Evolutionary conservation across 2,329 filamentous ascomycete genomes (phyloP).

Genomic region (Pestalotiopsis sp.): DNA sequence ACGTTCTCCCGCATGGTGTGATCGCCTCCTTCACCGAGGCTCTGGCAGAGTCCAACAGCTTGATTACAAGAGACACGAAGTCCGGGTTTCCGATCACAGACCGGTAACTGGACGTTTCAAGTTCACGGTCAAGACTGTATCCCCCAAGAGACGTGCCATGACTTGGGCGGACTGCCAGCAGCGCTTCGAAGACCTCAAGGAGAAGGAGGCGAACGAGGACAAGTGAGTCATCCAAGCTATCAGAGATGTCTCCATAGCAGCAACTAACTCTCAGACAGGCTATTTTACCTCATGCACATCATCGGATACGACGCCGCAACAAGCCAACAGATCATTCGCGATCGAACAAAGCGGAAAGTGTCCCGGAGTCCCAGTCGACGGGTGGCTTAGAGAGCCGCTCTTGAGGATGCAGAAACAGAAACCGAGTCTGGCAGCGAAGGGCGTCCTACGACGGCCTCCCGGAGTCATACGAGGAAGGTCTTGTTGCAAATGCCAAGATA

Average conservation of each 20-base stretch:
- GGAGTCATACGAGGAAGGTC: neutral
- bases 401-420: neutral
- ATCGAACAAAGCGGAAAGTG: slow-evolving; percentile 28
- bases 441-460: neutral
- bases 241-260: neutral
- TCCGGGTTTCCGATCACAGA: slow-evolving; percentile 87
- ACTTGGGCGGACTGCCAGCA: slow-evolving; percentile 74
- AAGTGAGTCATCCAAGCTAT: slow-evolving; percentile 60
- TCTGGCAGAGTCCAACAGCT: slow-evolving; percentile 80
- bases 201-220: slow-evolving; percentile 67
- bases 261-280: slow-evolving; percentile 30
- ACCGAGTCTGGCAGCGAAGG: neutral
- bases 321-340: slow-evolving; percentile 46
- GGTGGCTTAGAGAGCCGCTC: slow-evolving; percentile 17
- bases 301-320: slow-evolving; percentile 57
- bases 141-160: slow-evolving; percentile 61
- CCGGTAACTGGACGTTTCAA: slow-evolving; percentile 86
- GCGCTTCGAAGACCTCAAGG: slow-evolving; percentile 71
- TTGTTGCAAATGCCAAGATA: slow-evolving; percentile 10
- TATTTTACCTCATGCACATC: slow-evolving; percentile 49
- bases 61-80: slow-evolving; percentile 86
- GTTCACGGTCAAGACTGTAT: slow-evolving; percentile 81
- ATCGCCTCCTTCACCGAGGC: slow-evolving; percentile 85
- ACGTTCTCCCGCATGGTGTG: slow-evolving; percentile 93
- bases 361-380: slow-evolving; percentile 19